A percentile compares a stretch with the other conserved stretches of the same genome.
These are phyloP conservation scores for Dryadomyces quercus-mongolicae DNA, from an alignment of 2,329 filamentous ascomycete genomes.

Conservation along the genomic window DNA sequence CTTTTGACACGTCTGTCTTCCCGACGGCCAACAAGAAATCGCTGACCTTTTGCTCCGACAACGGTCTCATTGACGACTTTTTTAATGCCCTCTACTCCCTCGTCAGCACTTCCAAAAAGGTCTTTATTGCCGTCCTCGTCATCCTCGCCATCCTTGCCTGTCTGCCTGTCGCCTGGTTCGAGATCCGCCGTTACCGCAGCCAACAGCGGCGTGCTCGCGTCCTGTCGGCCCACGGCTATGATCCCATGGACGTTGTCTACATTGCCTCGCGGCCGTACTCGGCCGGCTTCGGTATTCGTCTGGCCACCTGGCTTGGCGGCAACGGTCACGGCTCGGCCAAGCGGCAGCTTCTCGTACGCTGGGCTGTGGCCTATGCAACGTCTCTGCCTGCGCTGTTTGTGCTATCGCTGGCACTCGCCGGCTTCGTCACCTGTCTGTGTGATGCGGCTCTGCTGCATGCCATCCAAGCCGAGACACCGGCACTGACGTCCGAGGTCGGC, in stretches of 20 bases:
- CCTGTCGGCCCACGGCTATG: conserved; percentile 48
- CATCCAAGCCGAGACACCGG: conserved; percentile 65
- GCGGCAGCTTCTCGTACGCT: conserved; percentile 62
- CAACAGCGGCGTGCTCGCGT: conserved; percentile 59
- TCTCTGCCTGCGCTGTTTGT: conserved; percentile 77
- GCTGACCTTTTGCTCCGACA: conserved; percentile 79
- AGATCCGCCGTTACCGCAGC: conserved; percentile 63
- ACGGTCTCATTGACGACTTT: conserved; percentile 70
- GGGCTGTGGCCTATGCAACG: conserved; percentile 80
- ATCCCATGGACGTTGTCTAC: conserved; percentile 81
- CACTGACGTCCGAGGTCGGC: conserved; percentile 60
- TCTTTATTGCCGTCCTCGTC: conserved; percentile 65
- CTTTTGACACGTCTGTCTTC: conserved; percentile 66
- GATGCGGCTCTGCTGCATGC: conserved; percentile 66
- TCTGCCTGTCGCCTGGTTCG: conserved; percentile 66
- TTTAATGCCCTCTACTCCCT: conserved; percentile 61
- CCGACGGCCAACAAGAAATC: conserved; percentile 73
- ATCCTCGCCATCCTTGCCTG: conserved; percentile 61
- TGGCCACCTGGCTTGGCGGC: conserved; percentile 39
- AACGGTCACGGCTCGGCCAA: conserved; percentile 26
- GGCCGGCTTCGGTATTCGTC: conserved; percentile 56
- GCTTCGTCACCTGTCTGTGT: conserved; percentile 70
- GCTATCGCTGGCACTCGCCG: conserved; percentile 68
- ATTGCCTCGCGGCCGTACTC: conserved; percentile 74
- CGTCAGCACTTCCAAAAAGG: conserved; percentile 55